These are phyloP conservation scores for Allantophomopsis lycopodina DNA, from an alignment of 2,329 filamentous ascomycete species.

Conservation along the genomic window DNA sequence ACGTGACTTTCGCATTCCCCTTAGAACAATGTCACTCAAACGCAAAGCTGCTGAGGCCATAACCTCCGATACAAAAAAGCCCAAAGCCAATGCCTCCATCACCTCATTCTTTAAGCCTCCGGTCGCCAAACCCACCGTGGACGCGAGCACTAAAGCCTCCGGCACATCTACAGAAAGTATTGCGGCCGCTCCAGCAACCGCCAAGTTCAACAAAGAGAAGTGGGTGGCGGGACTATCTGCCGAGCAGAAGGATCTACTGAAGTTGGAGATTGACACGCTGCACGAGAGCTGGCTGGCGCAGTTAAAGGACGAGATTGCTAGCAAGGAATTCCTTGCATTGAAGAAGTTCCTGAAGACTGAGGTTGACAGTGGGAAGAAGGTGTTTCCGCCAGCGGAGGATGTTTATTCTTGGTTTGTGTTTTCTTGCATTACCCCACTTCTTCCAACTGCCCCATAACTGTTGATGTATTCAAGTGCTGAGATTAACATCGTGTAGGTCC, in stretches of 20 bases:
- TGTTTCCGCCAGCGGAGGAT: constrained; percentile 80
- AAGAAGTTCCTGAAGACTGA: constrained; percentile 82
- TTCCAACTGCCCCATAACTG: background rate
- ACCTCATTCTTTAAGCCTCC: constrained; percentile 76
- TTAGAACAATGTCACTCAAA: constrained; percentile 33
- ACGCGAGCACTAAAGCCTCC: constrained; percentile 26
- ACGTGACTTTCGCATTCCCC: no score
- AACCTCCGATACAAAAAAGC: constrained; percentile 48
- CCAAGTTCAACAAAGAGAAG: constrained; percentile 74
- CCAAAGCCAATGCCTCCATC: constrained; percentile 65
- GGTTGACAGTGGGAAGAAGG: constrained; percentile 55
- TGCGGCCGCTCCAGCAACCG: constrained; percentile 7
- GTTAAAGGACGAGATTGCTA: constrained; percentile 74
- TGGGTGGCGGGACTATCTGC: constrained; percentile 70
- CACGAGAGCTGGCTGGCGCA: constrained; percentile 84
- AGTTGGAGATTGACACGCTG: constrained; percentile 84
- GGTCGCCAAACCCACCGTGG: constrained; percentile 6
- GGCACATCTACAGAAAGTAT: constrained; percentile 16
- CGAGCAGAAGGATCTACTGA: constrained; percentile 72
- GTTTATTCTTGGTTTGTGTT: constrained; percentile 78
- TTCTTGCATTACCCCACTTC: background rate
- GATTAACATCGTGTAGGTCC: constrained; percentile 49
- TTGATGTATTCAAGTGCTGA: constrained; percentile 6
- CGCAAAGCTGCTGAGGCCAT: constrained; percentile 44
- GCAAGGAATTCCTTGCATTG: constrained; percentile 68